Evolutionary conservation across 2,329 filamentous ascomycete species (phyloP).

Genomic region (Aspergillus pseudoterreus): DNA sequence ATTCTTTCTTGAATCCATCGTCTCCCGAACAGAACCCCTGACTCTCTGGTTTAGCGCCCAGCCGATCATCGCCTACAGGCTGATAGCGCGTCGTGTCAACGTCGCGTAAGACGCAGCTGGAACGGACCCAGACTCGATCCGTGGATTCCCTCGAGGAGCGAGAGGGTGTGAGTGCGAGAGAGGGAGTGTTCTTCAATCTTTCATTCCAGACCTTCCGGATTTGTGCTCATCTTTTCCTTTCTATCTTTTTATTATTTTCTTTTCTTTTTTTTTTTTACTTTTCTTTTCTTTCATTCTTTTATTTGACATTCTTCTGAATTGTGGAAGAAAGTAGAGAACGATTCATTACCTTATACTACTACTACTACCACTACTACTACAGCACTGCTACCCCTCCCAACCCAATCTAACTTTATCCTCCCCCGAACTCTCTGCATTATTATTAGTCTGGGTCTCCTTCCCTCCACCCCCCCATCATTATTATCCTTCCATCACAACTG

Average conservation of each 20-base stretch:
- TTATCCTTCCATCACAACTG: conserved; percentile 4
- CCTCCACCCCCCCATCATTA: conserved; percentile 1
- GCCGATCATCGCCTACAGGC: not conserved
- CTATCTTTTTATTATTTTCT: not conserved
- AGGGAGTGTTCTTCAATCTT: too few species aligned
- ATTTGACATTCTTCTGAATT: not conserved
- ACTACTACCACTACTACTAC: not conserved
- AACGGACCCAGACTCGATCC: conserved; percentile 17
- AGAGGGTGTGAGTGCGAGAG: not conserved
- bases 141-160: conserved; percentile 3
- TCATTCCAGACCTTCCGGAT: not conserved
- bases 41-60: not conserved
- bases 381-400: not conserved
- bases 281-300: not conserved
- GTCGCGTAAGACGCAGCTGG: conserved; percentile 4
- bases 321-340: too few species aligned
- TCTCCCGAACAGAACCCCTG: too few species aligned
- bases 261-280: not conserved
- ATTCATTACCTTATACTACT: not conserved
- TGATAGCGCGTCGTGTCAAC: too few species aligned
- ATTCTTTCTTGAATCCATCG: too few species aligned
- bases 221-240: not conserved
- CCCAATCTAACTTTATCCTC: not conserved
- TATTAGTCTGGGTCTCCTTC: too few species aligned
- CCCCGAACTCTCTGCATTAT: not conserved